phyloP scores from a whole-genome alignment of 768 basidiomycete species.

The Cyclocybe cylindracea region DNA sequence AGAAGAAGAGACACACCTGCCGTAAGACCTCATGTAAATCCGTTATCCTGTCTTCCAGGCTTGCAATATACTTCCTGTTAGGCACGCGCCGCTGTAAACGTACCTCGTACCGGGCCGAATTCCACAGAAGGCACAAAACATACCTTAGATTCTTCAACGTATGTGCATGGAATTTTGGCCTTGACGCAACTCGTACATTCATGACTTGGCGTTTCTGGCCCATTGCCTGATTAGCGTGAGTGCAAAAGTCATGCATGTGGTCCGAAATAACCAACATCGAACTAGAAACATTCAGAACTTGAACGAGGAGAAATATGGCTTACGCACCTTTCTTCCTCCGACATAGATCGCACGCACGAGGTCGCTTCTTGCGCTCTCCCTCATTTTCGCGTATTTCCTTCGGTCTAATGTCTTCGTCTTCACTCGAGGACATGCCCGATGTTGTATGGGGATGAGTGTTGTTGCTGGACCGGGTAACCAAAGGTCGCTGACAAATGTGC shows the following conservation, averaged over 20 bases:
- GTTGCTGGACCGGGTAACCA: no score
- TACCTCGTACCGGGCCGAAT: not conserved
- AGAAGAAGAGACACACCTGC: slow-evolving; percentile 28
- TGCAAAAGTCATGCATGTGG: slow-evolving; percentile 29
- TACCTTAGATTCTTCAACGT: slow-evolving; percentile 71
- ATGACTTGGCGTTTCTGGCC: slow-evolving; percentile 66
- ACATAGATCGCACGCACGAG: slow-evolving; percentile 74
- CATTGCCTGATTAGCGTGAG: slow-evolving; percentile 51
- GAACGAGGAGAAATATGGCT: not conserved
- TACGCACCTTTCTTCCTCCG: slow-evolving; percentile 77
- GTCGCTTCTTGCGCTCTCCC: slow-evolving; percentile 35
- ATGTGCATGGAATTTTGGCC: slow-evolving; percentile 66
- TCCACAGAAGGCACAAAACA: slow-evolving; percentile 19
- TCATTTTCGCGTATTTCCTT: slow-evolving; percentile 32
- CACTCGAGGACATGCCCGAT: slow-evolving; percentile 58
- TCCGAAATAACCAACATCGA: slow-evolving; percentile 53
- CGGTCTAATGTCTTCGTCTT: slow-evolving; percentile 39
- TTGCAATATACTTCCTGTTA: slow-evolving; percentile 63
- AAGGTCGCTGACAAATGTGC: no score
- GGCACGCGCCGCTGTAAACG: slow-evolving; percentile 53
- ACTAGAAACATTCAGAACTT: slow-evolving; percentile 1
- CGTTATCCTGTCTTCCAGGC: slow-evolving; percentile 57
- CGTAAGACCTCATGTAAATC: slow-evolving; percentile 62
- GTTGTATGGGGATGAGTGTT: no score
- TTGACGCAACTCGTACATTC: slow-evolving; percentile 69